Conservation (phyloP, 768 basidiomycete genomes). For the Boletellus emodensis region DNA sequence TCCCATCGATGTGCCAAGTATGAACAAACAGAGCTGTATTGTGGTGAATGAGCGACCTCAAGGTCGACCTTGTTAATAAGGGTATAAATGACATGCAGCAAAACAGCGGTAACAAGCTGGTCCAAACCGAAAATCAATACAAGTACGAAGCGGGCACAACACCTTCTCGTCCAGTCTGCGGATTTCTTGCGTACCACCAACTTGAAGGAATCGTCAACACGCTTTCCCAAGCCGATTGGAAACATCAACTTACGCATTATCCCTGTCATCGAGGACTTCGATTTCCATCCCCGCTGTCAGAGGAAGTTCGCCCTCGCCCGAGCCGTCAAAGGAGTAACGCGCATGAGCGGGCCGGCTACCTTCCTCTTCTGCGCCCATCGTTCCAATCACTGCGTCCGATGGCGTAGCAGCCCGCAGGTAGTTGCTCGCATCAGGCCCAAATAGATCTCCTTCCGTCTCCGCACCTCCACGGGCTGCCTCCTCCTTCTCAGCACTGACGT, state of each 20-base stretch:
- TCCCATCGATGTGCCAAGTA: constrained; percentile 13
- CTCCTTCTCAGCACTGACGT: constrained; percentile 50
- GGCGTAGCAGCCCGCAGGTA: constrained; percentile 81
- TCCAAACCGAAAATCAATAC: constrained; percentile 50
- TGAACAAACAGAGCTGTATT: constrained; percentile 25
- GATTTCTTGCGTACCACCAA: constrained; percentile 93
- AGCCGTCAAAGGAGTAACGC: constrained; percentile 77
- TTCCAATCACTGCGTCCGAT: constrained; percentile 63
- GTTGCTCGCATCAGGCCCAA: constrained; percentile 71
- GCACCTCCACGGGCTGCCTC: constrained; percentile 37
- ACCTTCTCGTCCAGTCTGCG: constrained; percentile 75
- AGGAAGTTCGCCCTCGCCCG: constrained; percentile 73
- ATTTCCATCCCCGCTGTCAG: constrained; percentile 67
- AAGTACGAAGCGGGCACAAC: constrained; percentile 91
- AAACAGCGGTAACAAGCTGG: constrained; percentile 29
- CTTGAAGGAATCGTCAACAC: constrained; percentile 37
- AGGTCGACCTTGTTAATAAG: constrained; percentile 38
- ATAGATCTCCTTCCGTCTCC: constrained; percentile 45
- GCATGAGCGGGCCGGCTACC: constrained; percentile 72
- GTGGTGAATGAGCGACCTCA: constrained; percentile 32
- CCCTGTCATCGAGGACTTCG: constrained; percentile 75
- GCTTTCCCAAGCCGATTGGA: not conserved
- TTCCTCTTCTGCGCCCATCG: constrained; percentile 57
- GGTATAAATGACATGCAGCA: constrained; percentile 32
- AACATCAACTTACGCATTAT: constrained; percentile 59